These are phyloP conservation scores for Arthrobotrys musiformis DNA, from an alignment of 2,329 filamentous ascomycete genomes.

Conservation along the genomic window DNA sequence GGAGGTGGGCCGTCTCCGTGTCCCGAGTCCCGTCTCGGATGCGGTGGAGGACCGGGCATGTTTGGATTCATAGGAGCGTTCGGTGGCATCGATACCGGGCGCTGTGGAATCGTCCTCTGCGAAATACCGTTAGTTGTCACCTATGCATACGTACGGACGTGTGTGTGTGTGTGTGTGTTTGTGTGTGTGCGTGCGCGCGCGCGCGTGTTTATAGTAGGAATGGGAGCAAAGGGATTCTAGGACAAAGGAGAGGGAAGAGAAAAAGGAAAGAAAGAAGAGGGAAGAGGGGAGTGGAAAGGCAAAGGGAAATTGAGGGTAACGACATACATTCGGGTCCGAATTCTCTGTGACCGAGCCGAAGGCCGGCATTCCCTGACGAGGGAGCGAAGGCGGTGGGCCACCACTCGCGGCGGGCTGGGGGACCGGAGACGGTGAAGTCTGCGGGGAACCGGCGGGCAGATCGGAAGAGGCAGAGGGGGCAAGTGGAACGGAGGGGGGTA, in stretches of 20 bases:
- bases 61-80: conserved; percentile 70
- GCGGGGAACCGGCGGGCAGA: conserved; percentile 82
- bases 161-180: not conserved
- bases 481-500: conserved; percentile 64
- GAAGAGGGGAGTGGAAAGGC: conserved; percentile 50
- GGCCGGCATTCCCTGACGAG: conserved; percentile 55
- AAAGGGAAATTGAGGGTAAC: too few species aligned
- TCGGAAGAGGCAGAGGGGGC: conserved; percentile 65
- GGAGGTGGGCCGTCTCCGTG: conserved; percentile 74
- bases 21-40: conserved; percentile 86
- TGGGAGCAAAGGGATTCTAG: conserved; percentile 59
- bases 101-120: conserved; percentile 67
- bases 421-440: conserved; percentile 90
- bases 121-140: not conserved
- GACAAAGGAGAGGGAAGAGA: conserved; percentile 12
- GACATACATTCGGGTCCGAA: conserved; percentile 32
- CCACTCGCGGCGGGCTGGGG: conserved; percentile 86
- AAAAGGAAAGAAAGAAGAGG: conserved; percentile 53
- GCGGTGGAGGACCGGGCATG: conserved; percentile 68
- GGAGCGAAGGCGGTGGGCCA: conserved; percentile 77
- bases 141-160: too few species aligned
- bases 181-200: not conserved
- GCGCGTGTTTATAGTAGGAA: not conserved
- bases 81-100: conserved; percentile 72
- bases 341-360: conserved; percentile 57